Percentiles rank a stretch among this genome's conserved stretches.
Evolutionary conservation across 208 protist species (phyloP).

Genomic region (Leishmania mexicana): DNA sequence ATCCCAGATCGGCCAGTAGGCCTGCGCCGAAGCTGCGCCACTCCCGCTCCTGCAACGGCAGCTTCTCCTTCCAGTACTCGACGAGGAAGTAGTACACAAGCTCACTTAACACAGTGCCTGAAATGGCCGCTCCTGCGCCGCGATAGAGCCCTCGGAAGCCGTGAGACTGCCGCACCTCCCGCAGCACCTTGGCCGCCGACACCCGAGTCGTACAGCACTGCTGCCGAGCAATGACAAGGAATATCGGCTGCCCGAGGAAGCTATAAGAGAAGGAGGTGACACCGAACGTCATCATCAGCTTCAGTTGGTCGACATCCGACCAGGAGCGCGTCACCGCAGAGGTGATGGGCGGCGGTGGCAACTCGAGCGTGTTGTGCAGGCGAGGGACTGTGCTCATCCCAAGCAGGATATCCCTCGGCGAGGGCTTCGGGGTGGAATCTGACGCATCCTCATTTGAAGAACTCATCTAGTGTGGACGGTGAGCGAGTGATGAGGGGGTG

Average conservation of each 20-base stretch:
- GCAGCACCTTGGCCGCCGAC: constrained; percentile 43
- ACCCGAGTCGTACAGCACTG: constrained; percentile 60
- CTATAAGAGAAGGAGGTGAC: constrained; percentile 72
- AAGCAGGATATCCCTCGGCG: constrained; percentile 12
- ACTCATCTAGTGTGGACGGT: constrained; percentile 7
- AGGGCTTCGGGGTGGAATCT: constrained; percentile 6
- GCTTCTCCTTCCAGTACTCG: constrained; percentile 79
- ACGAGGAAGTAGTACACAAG: constrained; percentile 76
- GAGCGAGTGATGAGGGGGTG: background rate
- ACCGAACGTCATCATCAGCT: constrained; percentile 68
- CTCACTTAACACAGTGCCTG: constrained; percentile 78
- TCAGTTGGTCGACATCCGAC: constrained; percentile 72
- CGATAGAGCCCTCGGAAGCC: constrained; percentile 70
- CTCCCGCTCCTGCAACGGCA: constrained; percentile 59
- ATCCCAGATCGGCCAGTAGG: constrained; percentile 64
- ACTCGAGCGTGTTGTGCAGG: constrained; percentile 26
- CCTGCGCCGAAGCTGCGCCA: constrained; percentile 76
- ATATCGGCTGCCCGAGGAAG: constrained; percentile 69
- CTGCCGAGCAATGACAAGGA: constrained; percentile 78
- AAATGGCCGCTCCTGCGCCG: constrained; percentile 59
- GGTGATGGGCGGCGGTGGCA: constrained; percentile 32
- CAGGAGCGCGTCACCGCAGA: constrained; percentile 80
- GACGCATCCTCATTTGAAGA: background rate
- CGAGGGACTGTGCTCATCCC: constrained; percentile 21
- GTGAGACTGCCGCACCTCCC: constrained; percentile 45